phyloP scores from a whole-genome alignment of 2,329 filamentous ascomycete species.

The Alternaria triticina region DNA sequence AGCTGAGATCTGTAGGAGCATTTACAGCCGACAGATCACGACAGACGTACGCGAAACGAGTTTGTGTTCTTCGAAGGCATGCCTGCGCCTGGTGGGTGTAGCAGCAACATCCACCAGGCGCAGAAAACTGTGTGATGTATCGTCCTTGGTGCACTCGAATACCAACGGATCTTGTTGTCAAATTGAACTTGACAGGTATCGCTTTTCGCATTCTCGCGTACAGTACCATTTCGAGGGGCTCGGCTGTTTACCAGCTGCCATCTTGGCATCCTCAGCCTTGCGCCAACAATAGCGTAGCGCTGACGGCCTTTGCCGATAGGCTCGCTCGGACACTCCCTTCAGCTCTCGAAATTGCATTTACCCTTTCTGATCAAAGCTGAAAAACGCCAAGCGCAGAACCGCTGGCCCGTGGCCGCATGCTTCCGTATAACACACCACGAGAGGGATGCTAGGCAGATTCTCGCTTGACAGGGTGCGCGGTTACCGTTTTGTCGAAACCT shows the following conservation, averaged over 20 bases:
- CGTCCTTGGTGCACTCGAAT: not conserved
- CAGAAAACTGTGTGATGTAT: not conserved
- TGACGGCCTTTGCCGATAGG: conserved; percentile 4
- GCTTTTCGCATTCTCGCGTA: conserved; percentile 10
- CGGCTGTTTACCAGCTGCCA: conserved; percentile 8
- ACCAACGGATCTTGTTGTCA: not conserved
- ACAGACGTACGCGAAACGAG: not conserved
- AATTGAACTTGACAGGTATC: not conserved
- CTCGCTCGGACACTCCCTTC: not conserved
- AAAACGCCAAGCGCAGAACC: not conserved
- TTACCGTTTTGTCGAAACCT: not conserved
- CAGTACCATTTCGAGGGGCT: not conserved
- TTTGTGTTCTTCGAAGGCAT: not conserved
- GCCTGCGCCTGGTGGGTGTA: not conserved
- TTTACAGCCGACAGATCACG: not conserved
- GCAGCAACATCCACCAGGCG: not conserved
- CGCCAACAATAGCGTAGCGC: conserved; percentile 25
- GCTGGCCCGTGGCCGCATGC: not conserved
- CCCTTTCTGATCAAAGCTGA: conserved; percentile 11
- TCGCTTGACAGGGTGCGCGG: not conserved
- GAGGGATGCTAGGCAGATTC: not conserved
- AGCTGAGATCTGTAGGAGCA: not conserved
- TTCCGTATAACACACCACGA: not conserved
- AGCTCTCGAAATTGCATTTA: not conserved
- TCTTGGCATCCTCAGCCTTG: conserved; percentile 31